Evolutionary conservation across 208 protist species (phyloP).

Genomic region (Acanthamoeba culbertsoni): DNA sequence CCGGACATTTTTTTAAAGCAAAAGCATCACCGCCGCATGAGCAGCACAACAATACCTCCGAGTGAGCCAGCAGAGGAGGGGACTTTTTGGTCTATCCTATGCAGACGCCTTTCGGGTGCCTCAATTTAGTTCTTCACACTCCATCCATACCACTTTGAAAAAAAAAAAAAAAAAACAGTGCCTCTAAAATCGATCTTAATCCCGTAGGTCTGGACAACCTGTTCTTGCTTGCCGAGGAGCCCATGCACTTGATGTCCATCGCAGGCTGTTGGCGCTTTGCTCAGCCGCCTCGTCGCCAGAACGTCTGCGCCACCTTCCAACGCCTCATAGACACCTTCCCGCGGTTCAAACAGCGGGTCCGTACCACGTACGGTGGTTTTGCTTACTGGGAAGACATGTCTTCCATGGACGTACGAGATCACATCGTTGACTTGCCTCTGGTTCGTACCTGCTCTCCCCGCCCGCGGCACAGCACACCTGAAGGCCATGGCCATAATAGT

Average conservation of each 20-base stretch:
- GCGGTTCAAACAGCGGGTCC: neutral
- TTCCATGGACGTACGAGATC: neutral
- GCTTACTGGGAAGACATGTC: neutral
- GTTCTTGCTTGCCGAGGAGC: neutral
- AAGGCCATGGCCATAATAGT: too few relatives aligned
- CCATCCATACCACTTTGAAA: too few relatives aligned
- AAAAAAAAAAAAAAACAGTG: too few relatives aligned
- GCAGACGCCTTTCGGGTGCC: too few relatives aligned
- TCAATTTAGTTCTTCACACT: too few relatives aligned
- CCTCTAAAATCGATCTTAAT: too few relatives aligned
- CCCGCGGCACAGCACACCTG: neutral
- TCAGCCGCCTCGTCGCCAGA: neutral
- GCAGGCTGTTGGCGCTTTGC: slow-evolving; percentile 1
- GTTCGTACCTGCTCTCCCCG: neutral
- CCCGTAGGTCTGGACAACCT: slow-evolving; percentile 4
- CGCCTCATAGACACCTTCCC: neutral
- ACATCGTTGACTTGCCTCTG: neutral
- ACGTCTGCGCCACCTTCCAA: neutral
- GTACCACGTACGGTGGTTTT: neutral
- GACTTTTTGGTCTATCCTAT: too few relatives aligned
- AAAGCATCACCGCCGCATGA: too few relatives aligned
- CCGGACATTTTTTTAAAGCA: too few relatives aligned
- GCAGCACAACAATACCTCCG: too few relatives aligned
- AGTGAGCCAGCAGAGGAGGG: too few relatives aligned
- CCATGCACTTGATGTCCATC: slow-evolving; percentile 1